Conservation (phyloP, 2,329 filamentous ascomycete species). For the Fusarium oligoseptatum region DNA sequence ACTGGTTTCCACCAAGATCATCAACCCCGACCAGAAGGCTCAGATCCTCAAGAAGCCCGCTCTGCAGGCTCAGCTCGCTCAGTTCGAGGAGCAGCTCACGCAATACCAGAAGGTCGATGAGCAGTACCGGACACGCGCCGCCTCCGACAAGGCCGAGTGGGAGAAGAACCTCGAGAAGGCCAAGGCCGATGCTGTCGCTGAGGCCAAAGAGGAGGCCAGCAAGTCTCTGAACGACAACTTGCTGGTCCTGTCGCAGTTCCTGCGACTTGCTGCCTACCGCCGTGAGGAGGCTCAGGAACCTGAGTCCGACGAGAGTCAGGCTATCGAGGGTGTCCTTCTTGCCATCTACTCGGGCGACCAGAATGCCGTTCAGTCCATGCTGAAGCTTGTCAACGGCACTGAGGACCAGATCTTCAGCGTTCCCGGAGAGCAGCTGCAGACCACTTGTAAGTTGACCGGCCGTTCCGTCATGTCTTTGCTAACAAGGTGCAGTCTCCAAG, state of each 20-base stretch:
- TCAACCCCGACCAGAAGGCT: constrained; percentile 85
- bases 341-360: constrained; percentile 85
- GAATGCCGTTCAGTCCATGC: constrained; percentile 78
- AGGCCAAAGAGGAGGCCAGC: constrained; percentile 63
- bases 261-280: constrained; percentile 82
- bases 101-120: constrained; percentile 82
- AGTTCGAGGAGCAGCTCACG: constrained; percentile 79
- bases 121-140: constrained; percentile 74
- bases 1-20: constrained; percentile 77
- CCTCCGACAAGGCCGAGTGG: constrained; percentile 69
- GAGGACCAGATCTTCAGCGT: constrained; percentile 76
- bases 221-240: constrained; percentile 74
- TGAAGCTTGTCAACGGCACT: constrained; percentile 81
- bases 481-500: constrained; percentile 50
- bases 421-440: constrained; percentile 72
- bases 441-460: constrained; percentile 76
- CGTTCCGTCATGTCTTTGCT: constrained; percentile 24
- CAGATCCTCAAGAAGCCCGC: constrained; percentile 82
- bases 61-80: constrained; percentile 75
- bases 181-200: constrained; percentile 66
- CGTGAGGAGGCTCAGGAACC: constrained; percentile 77
- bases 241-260: constrained; percentile 81
- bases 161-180: constrained; percentile 70
- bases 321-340: constrained; percentile 83
- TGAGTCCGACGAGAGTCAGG: constrained; percentile 78